Evolutionary conservation across 208 protist species (phyloP), one percentile per base, ranked within the genome.

Genomic region (Tritrichomonas musculus): DNA sequence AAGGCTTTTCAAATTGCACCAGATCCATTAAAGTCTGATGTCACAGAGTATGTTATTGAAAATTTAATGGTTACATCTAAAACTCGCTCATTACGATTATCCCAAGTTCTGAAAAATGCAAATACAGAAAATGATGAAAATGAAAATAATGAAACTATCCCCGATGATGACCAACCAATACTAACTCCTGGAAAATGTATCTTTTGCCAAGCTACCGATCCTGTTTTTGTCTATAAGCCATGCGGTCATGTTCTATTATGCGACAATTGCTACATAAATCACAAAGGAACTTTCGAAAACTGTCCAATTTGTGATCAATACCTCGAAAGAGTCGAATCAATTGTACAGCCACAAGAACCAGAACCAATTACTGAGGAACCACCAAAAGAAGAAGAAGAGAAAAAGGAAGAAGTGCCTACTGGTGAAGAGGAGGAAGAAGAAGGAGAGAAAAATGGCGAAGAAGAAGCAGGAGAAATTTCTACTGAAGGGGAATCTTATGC

Each of bases 21-120:
- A 39, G 47, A 53, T 20, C 41, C 77, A 57, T 30, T 88, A 11
- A 25, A 39, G 27, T 60, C 41, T 33, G 77, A 88, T 11, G 27
- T 88, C 33, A 88, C 77, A n/a, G 47, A 88, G 33, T 88, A 39
- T 57, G 47, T 88, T 17, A 88, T 88, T 60, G 57, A 88, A 39
- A 53, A 49, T 47, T 88, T 88, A 39, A 88, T 88, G 77, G n/a
- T 20, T 0, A 44, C 47, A 50, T 57, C 47, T 1, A 33, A 20
- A 57, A 33, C 64, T 17, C 5, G 5, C 11, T 60, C 53, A 60
- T 22, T 5, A 17, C 17, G 11, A 60, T 17, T 60, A 60, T 22
- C 5, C 11, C 5, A 17, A 5, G 17, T 17, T 22, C 5, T 17
- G 17, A 60, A 60, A 60, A 60, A 17, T 17, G 17, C 17, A 22